phyloP scores from a whole-genome alignment of 805 yeast species.

The Yueomyces sp. region DNA sequence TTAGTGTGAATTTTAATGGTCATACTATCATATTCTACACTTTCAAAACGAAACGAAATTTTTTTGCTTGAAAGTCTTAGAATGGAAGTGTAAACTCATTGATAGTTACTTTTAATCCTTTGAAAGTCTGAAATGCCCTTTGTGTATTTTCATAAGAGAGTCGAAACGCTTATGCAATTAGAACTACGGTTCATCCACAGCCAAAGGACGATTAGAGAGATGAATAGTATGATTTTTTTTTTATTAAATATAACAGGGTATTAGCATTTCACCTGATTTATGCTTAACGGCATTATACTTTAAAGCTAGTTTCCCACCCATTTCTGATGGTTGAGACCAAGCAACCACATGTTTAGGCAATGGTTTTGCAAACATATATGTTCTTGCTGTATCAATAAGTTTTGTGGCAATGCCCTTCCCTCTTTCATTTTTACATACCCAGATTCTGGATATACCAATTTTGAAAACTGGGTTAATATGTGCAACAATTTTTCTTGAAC shows the following conservation, averaged over 20 bases:
- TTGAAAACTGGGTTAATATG: conserved; percentile 26
- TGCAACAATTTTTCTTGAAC: conserved; percentile 38
- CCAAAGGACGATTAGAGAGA: background rate
- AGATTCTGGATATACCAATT: conserved; percentile 38
- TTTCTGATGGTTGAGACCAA: conserved; percentile 62
- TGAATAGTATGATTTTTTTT: background rate
- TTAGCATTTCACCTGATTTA: conserved; percentile 19
- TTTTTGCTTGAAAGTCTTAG: no score
- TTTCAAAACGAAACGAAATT: no score
- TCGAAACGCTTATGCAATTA: no score
- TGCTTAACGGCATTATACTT: conserved; percentile 44
- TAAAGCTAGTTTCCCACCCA: conserved; percentile 48
- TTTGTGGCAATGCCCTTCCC: conserved; percentile 35
- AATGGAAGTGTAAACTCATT: no score
- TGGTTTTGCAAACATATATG: conserved; percentile 33
- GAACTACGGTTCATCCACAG: no score
- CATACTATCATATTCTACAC: no score
- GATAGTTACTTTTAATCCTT: no score
- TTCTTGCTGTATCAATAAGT: conserved; percentile 32
- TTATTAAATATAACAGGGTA: conserved; percentile 20
- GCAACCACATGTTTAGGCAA: conserved; percentile 35
- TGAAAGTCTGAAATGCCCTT: no score
- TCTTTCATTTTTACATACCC: conserved; percentile 33
- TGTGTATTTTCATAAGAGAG: no score
- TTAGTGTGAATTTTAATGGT: no score